Evolutionary conservation across 1,284 basidiomycete genomes (phyloP).

Genomic region (Rugosomyces carneus): DNA sequence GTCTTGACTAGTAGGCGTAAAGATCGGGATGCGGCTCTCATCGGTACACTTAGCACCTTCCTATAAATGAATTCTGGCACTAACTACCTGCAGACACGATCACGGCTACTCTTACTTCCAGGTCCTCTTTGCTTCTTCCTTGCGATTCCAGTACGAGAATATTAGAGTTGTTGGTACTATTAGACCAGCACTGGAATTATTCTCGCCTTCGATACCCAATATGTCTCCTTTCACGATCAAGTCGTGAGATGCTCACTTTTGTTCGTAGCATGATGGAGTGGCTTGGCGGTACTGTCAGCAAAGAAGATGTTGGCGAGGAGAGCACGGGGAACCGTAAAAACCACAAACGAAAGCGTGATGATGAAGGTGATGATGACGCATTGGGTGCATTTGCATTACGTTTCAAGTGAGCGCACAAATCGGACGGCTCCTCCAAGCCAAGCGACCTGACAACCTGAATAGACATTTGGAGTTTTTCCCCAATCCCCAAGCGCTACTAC

Average conservation of each 20-base stretch:
- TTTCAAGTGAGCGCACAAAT: constrained; percentile 49
- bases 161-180: constrained; percentile 88
- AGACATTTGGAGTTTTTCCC: constrained; percentile 90
- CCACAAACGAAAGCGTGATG: constrained; percentile 58
- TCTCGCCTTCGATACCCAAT: constrained; percentile 78
- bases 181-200: constrained; percentile 98
- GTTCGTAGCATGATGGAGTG: constrained; percentile 98
- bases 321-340: constrained; percentile 45
- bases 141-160: constrained; percentile 93
- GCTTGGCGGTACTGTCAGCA: constrained; percentile 91
- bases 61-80: constrained; percentile 9
- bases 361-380: constrained; percentile 68
- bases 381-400: constrained; percentile 70
- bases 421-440: constrained; percentile 3
- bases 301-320: constrained; percentile 81
- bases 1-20: constrained; percentile 84
- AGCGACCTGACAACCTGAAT: background rate
- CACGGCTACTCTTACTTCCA: constrained; percentile 73
- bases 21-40: constrained; percentile 85
- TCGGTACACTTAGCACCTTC: constrained; percentile 48
- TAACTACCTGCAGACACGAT: constrained; percentile 62
- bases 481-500: constrained; percentile 73
- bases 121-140: constrained; percentile 82
- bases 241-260: constrained; percentile 91
- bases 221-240: constrained; percentile 87